Evolutionary conservation across 1,139 yeast species (phyloP).

Genomic region (Keqinozyma sinolaborantium): DNA sequence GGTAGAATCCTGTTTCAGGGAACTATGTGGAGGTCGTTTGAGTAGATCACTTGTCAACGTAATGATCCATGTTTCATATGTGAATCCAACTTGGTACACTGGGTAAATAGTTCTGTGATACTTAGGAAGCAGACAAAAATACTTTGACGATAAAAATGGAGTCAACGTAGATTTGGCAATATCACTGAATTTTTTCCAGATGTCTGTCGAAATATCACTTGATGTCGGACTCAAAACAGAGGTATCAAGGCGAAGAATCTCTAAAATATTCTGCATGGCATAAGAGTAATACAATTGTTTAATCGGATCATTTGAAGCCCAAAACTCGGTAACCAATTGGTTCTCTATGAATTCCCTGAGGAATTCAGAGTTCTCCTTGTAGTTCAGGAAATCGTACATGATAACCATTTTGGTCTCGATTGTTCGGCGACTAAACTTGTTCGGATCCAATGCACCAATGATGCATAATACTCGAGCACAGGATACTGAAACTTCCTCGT

Average conservation of each 20-base stretch:
- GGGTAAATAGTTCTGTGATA: slow-evolving; percentile 32
- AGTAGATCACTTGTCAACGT: slow-evolving; percentile 65
- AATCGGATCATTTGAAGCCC: slow-evolving; percentile 87
- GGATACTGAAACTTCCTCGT: slow-evolving; percentile 48
- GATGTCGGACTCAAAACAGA: slow-evolving; percentile 24
- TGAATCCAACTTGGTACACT: slow-evolving; percentile 30
- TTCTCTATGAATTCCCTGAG: slow-evolving; percentile 64
- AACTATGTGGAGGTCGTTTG: slow-evolving; percentile 27
- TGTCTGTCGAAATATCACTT: slow-evolving; percentile 19
- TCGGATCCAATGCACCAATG: slow-evolving; percentile 77
- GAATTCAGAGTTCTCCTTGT: slow-evolving; percentile 62
- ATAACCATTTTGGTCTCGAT: slow-evolving; percentile 45
- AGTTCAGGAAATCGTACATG: slow-evolving; percentile 58
- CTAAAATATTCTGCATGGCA: slow-evolving; percentile 84
- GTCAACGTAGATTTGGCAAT: slow-evolving; percentile 70
- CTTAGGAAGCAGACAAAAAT: slow-evolving; percentile 40
- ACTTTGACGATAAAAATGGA: slow-evolving; percentile 74
- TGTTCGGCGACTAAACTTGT: slow-evolving; percentile 50
- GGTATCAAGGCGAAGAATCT: slow-evolving; percentile 54
- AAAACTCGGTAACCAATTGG: slow-evolving; percentile 72
- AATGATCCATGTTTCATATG: slow-evolving; percentile 62
- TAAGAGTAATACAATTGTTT: slow-evolving; percentile 82
- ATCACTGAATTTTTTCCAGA: slow-evolving; percentile 67
- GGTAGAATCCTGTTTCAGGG: slow-evolving; percentile 4
- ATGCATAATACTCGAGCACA: slow-evolving; percentile 72